Percentiles rank a stretch among this genome's conserved stretches.
phyloP scores from a whole-genome alignment of 805 yeast species.

The Blastobotrys terrestris region DNA sequence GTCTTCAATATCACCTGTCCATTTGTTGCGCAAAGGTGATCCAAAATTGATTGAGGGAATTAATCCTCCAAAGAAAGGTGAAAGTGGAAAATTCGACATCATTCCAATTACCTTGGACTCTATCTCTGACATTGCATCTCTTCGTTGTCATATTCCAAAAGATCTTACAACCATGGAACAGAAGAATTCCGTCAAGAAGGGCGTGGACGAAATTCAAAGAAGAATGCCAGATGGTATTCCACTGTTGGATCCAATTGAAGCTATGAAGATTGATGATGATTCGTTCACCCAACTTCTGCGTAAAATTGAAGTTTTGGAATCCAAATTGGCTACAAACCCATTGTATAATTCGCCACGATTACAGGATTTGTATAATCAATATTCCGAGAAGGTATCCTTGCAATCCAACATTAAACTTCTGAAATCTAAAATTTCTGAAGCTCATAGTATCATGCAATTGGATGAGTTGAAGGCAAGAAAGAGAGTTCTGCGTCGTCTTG shows the following conservation, averaged over 20 bases:
- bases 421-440: slow-evolving; percentile 65
- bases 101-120: slow-evolving; percentile 82
- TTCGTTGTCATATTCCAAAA: slow-evolving; percentile 74
- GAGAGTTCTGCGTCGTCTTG: slow-evolving; percentile 85
- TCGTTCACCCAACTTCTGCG: slow-evolving; percentile 65
- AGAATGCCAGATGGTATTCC: slow-evolving; percentile 91
- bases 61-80: slow-evolving; percentile 65
- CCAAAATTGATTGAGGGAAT: slow-evolving; percentile 85
- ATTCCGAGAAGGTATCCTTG: slow-evolving; percentile 56
- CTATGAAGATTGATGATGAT: slow-evolving; percentile 83
- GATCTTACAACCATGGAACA: slow-evolving; percentile 44
- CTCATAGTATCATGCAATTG: slow-evolving; percentile 86
- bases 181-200: slow-evolving; percentile 56
- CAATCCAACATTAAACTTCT: slow-evolving; percentile 52
- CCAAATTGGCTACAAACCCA: slow-evolving; percentile 66
- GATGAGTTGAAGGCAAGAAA: slow-evolving; percentile 92
- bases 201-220: slow-evolving; percentile 71
- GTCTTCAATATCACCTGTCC: slow-evolving; percentile 63
- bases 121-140: slow-evolving; percentile 66
- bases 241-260: slow-evolving; percentile 80
- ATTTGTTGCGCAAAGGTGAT: slow-evolving; percentile 67
- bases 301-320: slow-evolving; percentile 77
- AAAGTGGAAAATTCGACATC: slow-evolving; percentile 63
- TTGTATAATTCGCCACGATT: slow-evolving; percentile 45
- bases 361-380: slow-evolving; percentile 56